Base-by-base conservation (phyloP, 2,329 filamentous ascomycete species). In the Aspergillus novoparasiticus region DNA sequence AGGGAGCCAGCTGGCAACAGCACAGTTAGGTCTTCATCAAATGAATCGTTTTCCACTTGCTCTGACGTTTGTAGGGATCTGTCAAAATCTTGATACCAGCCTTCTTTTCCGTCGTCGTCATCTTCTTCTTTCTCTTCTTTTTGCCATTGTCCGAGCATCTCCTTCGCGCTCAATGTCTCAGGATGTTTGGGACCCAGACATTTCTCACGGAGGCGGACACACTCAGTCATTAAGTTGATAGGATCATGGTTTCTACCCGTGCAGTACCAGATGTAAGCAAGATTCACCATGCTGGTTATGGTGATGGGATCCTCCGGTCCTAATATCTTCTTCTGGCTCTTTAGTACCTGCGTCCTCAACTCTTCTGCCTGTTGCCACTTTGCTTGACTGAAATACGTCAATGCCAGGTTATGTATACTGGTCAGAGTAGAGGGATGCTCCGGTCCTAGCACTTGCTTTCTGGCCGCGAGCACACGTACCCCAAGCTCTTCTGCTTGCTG, bases 311-410 rank as follows among this genome's bases (percentile, higher is more conserved):
- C 0, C 14, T 45, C 43, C 2, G 4, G n/a, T 2, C 41, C 41
- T 21, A 45, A 5, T 23, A 8, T 19, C 0, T 45, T 45, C n/a
- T 45, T 45, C 41, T 23, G n/a, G 9, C 19, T 3, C 11, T 48
- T 21, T 9, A 48, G n/a, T 3, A 16, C 23, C 45, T 48, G 21
- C 23, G 19, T 12, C 23, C 12, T 12, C 23, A 45, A 16, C 3
- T 61, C 28, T 36, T 57, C 51, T 41, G 59, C 59, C 50, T 61
- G 19, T 39, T 50, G 36, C 58, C 26, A 55, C 39, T 39, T 48
- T 19, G 21, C 50, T 51, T 60, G 50, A 1, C 28, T 1, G 36
- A 5, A 30, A 19, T 60, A 60, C 21, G 26, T 55, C 19, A 14
- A 55, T 21, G 45, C 58, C 26, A 60, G 50, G n/a, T 56, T 51